These are phyloP conservation scores for Tylopilus plumbeoviolaceoides DNA, from an alignment of 768 basidiomycete genomes.

Conservation along the genomic window DNA sequence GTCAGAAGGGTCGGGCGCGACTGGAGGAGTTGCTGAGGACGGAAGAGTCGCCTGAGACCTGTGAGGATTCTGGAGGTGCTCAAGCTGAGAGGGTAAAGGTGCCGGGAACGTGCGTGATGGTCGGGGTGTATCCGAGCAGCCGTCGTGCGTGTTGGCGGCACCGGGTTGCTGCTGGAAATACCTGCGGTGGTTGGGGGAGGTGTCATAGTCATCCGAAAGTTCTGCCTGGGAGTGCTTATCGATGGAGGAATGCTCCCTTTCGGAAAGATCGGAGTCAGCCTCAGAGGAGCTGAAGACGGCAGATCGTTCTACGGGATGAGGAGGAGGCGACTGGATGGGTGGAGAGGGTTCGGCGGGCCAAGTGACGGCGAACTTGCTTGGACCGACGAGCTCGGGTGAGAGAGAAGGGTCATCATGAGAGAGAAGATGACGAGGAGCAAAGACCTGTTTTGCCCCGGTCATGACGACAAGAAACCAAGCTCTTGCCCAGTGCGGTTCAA, in stretches of 20 bases:
- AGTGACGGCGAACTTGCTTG: slow-evolving; percentile 58
- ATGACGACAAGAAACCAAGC: slow-evolving; percentile 22
- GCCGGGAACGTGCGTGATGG: slow-evolving; percentile 75
- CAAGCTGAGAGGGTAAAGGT: slow-evolving; percentile 78
- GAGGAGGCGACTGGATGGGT: slow-evolving; percentile 34
- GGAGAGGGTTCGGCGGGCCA: slow-evolving; percentile 49
- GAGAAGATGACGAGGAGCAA: slow-evolving; percentile 50
- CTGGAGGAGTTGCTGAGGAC: slow-evolving; percentile 13
- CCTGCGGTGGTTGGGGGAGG: slow-evolving; percentile 22
- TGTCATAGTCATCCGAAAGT: slow-evolving; percentile 31
- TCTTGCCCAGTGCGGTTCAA: slow-evolving; percentile 12
- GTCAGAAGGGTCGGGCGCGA: slow-evolving; percentile 19
- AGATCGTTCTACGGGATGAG: slow-evolving; percentile 35
- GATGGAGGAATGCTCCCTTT: slow-evolving; percentile 36
- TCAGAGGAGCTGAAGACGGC: slow-evolving; percentile 46
- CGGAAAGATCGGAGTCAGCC: slow-evolving; percentile 48
- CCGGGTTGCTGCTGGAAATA: slow-evolving; percentile 25
- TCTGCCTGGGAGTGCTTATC: slow-evolving; percentile 31
- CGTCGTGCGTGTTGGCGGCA: slow-evolving; percentile 16
- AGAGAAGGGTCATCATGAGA: slow-evolving; percentile 40
- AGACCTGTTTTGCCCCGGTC: slow-evolving; percentile 33
- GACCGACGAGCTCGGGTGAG: slow-evolving; percentile 42
- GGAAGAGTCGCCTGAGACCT: slow-evolving; percentile 24
- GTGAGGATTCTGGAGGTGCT: slow-evolving; percentile 67
- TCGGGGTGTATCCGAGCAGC: slow-evolving; percentile 39